These are phyloP conservation scores for Trametes cinnabarina DNA, from an alignment of 768 basidiomycete species.

Conservation along the genomic window DNA sequence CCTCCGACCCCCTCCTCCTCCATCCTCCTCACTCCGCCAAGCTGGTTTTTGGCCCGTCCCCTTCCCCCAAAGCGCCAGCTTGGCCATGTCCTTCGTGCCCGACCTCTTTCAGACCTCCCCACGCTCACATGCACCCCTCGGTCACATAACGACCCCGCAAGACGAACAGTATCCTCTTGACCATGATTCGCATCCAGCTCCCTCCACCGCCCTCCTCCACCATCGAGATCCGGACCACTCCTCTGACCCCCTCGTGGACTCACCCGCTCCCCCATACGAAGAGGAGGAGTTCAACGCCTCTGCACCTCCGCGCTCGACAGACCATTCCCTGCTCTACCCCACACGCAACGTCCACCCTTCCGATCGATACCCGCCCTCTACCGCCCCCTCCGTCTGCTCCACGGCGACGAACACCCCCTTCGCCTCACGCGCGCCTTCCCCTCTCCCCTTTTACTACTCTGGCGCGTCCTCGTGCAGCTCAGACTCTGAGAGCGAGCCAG, in stretches of 20 bases:
- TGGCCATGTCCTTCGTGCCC: conserved; percentile 25
- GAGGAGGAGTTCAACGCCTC: conserved; percentile 23
- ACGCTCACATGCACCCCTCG: conserved; percentile 15
- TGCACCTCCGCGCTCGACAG: conserved; percentile 24
- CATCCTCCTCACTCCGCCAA: conserved; percentile 3
- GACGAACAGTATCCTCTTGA: conserved; percentile 9
- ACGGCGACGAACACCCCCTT: conserved; percentile 46
- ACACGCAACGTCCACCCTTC: conserved; percentile 13
- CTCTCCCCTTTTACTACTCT: conserved; percentile 51
- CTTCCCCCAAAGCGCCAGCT: conserved; percentile 5
- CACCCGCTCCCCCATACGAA: conserved; percentile 23
- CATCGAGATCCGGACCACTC: not conserved
- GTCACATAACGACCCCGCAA: conserved; percentile 4
- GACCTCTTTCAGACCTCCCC: conserved; percentile 13
- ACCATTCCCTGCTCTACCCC: conserved; percentile 39
- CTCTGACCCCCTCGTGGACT: conserved; percentile 21
- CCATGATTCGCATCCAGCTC: conserved; percentile 5
- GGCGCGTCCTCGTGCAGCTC: conserved; percentile 52
- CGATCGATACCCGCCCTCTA: conserved; percentile 1
- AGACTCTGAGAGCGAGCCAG: conserved; percentile 55
- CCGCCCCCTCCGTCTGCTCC: conserved; percentile 27
- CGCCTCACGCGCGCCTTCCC: conserved; percentile 63
- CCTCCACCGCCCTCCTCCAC: conserved; percentile 11
- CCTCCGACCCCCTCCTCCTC: not conserved
- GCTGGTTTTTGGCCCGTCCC: conserved; percentile 12